Base-by-base conservation (phyloP, 2,329 filamentous ascomycete species). In the Eurotiales sp. region DNA sequence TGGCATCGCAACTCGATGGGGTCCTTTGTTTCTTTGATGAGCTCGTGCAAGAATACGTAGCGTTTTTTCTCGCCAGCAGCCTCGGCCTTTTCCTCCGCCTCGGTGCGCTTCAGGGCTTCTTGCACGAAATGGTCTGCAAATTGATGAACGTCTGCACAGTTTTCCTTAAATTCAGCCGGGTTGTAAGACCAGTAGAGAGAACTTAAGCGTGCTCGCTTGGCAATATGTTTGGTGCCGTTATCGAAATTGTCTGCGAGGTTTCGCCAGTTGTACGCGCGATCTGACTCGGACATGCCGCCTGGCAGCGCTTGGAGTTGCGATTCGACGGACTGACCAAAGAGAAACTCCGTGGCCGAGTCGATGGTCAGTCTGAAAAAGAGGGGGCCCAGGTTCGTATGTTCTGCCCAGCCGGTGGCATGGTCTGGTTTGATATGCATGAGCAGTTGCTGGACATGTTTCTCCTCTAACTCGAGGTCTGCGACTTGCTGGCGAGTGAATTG, bases 401-500 rank as follows among this genome's bases (percentile, higher is more conserved):
- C 52, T 5, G 68, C 69, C 70, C 70, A 72, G 50, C 64, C 62
- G 14, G 66, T 74, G 0, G 78, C 78, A 1, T 77, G 77, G 49
- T 82, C 80, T 23, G 78, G 77, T 56, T 95, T 80, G 58, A 85
- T 78, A 17, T 77, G 74, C 65, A 95, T 82, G n/a, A 95, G 75
- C 0, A 62, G 88, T 78, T 21, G 39, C 22, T 52, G 50, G 14
- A 91, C 79, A 64, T 96, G 90, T 19, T 77, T 75, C 71, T 96
- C 91, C 64, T 95, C 91, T 53, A 86, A 84, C 46, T 89, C 79
- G 54, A 96, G 72, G 67, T 96, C 88, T 56, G 85, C 87, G 30
- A 96, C 82, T 17, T 90, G 86, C 62, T 95, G 87, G 60, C 86
- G 87, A 62, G 90, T 84, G 69, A 96, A 96, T 63, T 95, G 89